Percentiles rank a stretch among this genome's conserved stretches.
phyloP scores from a whole-genome alignment of 495 filamentous ascomycete genomes.

The Tuber calosporum region DNA sequence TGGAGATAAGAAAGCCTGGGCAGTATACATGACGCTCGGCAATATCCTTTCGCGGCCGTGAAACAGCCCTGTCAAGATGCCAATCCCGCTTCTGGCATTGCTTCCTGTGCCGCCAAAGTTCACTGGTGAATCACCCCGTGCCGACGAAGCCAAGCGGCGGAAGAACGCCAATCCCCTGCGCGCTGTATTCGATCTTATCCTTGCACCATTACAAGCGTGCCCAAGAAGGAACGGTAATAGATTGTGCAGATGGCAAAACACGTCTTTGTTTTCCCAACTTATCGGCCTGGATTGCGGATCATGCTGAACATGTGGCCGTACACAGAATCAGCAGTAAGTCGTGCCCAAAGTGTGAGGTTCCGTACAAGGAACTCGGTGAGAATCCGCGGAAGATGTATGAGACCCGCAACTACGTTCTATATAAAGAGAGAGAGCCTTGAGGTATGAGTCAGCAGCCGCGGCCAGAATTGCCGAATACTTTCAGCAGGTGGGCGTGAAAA shows the following conservation, averaged over 20 bases:
- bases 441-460: no score
- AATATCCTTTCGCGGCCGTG: background rate
- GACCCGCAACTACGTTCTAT: background rate
- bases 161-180: no score
- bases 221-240: background rate
- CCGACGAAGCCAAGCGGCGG: no score
- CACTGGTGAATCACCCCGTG: background rate
- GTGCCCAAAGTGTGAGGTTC: slow-evolving; percentile 3
- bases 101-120: slow-evolving; percentile 4
- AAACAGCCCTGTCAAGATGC: background rate
- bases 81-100: background rate
- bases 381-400: background rate
- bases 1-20: slow-evolving; percentile 23
- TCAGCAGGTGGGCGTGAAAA: no score
- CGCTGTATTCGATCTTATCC: no score
- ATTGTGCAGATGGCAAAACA: background rate
- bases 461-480: no score
- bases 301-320: background rate
- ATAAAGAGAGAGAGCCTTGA: no score
- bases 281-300: slow-evolving; percentile 8
- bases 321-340: background rate
- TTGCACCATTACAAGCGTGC: background rate
- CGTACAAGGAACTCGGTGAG: background rate
- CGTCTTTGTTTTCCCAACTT: background rate
- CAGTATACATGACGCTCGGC: slow-evolving; percentile 4